Percentiles rank a stretch among this genome's conserved stretches.
phyloP scores from a whole-genome alignment of 345 rosid genomes.

The Arabidopsis thaliana region TAIR10.1 NC_003075.7:16890001-16890500 shows the following conservation, averaged over 20 bases:
- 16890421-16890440: constrained; percentile 72
- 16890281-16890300: constrained; percentile 91
- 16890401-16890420: constrained; percentile 31
- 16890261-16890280: constrained; percentile 86
- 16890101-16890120: neutral
- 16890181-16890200: constrained; percentile 18
- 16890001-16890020: constrained; percentile 7
- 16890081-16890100: constrained; percentile 2
- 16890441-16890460: constrained; percentile 69
- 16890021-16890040: constrained; percentile 24
- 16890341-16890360: constrained; percentile 92
- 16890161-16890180: constrained; percentile 23
- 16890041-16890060: constrained; percentile 14
- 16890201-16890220: constrained; percentile 34
- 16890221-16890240: constrained; percentile 93
- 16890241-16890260: constrained; percentile 80
- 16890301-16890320: constrained; percentile 61
- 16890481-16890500: neutral
- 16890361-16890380: constrained; percentile 44
- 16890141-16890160: constrained; percentile 24
- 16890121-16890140: constrained; percentile 14
- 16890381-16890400: constrained; percentile 24
- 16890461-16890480: constrained; percentile 43
- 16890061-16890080: constrained; percentile 18
- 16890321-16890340: constrained; percentile 82